Evolutionary conservation across 352 stramenopile genomes (phyloP).

Genomic region (Phytopythium oedochilum): DNA sequence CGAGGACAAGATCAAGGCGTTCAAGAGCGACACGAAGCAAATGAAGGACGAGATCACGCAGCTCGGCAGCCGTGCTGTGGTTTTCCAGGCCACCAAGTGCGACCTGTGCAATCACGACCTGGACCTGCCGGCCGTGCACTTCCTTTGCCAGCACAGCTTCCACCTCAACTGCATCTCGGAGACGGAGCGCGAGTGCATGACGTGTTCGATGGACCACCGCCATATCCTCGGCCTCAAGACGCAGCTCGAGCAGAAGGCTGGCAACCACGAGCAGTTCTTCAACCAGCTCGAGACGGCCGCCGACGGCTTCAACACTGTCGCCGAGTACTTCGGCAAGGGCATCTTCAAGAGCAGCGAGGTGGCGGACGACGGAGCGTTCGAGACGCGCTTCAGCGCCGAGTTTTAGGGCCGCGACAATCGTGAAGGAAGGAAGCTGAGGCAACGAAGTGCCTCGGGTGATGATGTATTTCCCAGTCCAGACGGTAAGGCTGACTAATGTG

Average conservation of each 20-base stretch:
- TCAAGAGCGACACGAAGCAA: slow-evolving; percentile 84
- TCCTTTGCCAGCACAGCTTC: slow-evolving; percentile 90
- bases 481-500: background rate
- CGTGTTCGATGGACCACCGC: slow-evolving; percentile 82
- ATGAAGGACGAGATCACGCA: slow-evolving; percentile 89
- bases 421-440: background rate
- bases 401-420: slow-evolving; percentile 37
- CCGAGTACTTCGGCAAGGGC: slow-evolving; percentile 91
- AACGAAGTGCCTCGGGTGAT: background rate
- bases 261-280: slow-evolving; percentile 92
- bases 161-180: slow-evolving; percentile 89
- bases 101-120: slow-evolving; percentile 87
- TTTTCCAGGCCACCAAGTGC: slow-evolving; percentile 90
- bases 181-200: slow-evolving; percentile 86
- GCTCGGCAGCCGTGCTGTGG: slow-evolving; percentile 78
- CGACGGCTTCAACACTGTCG: slow-evolving; percentile 88
- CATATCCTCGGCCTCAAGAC: slow-evolving; percentile 85
- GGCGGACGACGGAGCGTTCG: slow-evolving; percentile 61
- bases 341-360: slow-evolving; percentile 86
- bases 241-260: slow-evolving; percentile 82
- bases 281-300: slow-evolving; percentile 87
- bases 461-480: background rate
- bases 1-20: slow-evolving; percentile 83
- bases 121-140: slow-evolving; percentile 89
- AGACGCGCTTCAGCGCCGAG: slow-evolving; percentile 80